These are phyloP conservation scores for Angomonas deanei DNA, from an alignment of 208 protist genomes.

Conservation along the genomic window DNA sequence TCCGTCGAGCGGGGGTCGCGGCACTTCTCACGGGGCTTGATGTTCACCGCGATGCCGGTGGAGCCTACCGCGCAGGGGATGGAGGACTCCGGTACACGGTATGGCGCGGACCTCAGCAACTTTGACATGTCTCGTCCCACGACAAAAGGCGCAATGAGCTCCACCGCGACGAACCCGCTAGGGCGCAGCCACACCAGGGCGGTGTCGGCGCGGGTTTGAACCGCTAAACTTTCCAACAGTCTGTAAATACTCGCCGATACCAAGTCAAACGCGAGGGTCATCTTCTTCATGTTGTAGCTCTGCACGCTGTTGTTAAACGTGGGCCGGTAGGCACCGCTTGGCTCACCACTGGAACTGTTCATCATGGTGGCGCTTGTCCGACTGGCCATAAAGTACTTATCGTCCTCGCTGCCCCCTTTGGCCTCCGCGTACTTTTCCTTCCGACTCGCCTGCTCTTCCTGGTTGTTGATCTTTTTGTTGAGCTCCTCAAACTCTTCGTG, in stretches of 20 bases:
- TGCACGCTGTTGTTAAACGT: conserved; percentile 67
- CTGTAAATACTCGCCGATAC: conserved; percentile 78
- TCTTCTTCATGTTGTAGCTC: conserved; percentile 49
- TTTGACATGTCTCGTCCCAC: conserved; percentile 63
- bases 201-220: conserved; percentile 57
- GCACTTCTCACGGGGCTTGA: conserved; percentile 31
- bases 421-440: conserved; percentile 9
- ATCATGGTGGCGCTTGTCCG: neutral
- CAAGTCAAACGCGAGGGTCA: conserved; percentile 64
- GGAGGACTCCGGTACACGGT: conserved; percentile 64
- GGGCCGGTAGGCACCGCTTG: conserved; percentile 12
- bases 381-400: neutral
- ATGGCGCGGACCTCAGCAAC: conserved; percentile 63
- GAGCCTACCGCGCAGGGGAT: conserved; percentile 66
- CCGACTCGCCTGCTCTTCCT: neutral
- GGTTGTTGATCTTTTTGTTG: conserved; percentile 13
- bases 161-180: conserved; percentile 55
- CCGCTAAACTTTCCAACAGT: conserved; percentile 73
- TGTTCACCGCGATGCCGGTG: conserved; percentile 75
- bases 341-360: neutral
- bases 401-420: neutral
- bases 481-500: conserved; percentile 65
- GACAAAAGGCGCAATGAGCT: conserved; percentile 85
- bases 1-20: conserved; percentile 18
- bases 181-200: conserved; percentile 79